These are phyloP conservation scores for Trypanosoma boissoni DNA, from an alignment of 208 protist genomes.

Conservation along the genomic window DNA sequence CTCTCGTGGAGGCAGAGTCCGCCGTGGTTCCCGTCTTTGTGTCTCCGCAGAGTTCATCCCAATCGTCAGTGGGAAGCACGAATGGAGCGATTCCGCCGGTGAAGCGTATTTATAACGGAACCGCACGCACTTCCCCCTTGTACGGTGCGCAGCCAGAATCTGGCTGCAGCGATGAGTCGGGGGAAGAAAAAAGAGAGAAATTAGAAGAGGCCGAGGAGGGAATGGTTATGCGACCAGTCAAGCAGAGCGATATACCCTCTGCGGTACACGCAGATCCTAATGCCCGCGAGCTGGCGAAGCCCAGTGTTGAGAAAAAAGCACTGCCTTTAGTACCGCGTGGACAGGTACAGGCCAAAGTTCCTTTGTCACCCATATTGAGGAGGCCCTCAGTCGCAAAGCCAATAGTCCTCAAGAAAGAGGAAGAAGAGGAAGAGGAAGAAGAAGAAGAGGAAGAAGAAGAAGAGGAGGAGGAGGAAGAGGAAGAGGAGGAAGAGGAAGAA, in stretches of 20 bases:
- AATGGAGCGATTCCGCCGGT: too few species aligned
- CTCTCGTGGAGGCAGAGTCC: conserved; percentile 22
- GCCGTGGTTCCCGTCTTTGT: too few species aligned
- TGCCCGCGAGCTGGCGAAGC: background rate
- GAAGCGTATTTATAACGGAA: too few species aligned
- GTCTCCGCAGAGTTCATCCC: background rate
- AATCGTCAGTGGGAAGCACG: too few species aligned
- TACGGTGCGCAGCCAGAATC: background rate
- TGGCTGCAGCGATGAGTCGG: conserved; percentile 15
- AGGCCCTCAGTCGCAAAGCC: background rate
- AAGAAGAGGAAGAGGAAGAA: conserved; percentile 26
- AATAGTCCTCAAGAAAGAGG: background rate
- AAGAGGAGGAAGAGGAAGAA: conserved; percentile 34
- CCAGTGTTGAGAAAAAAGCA: background rate
- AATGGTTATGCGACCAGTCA: conserved; percentile 32
- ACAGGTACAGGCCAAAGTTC: background rate
- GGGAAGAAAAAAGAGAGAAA: conserved; percentile 32
- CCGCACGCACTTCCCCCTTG: too few species aligned
- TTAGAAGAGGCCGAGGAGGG: conserved; percentile 29
- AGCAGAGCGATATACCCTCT: background rate
- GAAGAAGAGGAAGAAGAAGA: conserved; percentile 42
- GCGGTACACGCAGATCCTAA: conserved; percentile 4
- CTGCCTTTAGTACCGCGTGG: background rate
- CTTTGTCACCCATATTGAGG: background rate
- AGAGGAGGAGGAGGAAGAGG: conserved; percentile 19